These are phyloP conservation scores for Mycena rebaudengoi DNA, from an alignment of 768 basidiomycete species.

Conservation along the genomic window DNA sequence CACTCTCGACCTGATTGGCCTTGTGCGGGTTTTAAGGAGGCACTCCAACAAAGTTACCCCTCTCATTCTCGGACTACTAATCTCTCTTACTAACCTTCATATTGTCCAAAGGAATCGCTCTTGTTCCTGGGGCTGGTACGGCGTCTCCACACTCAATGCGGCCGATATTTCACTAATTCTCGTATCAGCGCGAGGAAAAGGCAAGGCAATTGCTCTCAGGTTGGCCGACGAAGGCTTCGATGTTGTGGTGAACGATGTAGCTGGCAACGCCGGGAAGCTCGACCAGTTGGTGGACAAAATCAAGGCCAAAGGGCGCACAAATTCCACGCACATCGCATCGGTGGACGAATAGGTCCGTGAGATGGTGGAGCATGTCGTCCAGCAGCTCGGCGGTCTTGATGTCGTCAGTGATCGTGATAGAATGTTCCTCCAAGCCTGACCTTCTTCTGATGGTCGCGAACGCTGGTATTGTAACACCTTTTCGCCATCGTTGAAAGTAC, in stretches of 20 bases:
- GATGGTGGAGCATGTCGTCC: constrained; percentile 32
- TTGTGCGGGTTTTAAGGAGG: no score
- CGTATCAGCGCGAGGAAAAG: no score
- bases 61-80: no score
- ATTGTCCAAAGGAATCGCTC: no score
- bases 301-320: not conserved
- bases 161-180: no score
- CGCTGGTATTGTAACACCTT: constrained; percentile 29
- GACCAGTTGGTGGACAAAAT: not conserved
- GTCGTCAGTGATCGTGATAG: constrained; percentile 30
- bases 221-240: no score
- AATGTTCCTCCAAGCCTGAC: not conserved
- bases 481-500: not conserved
- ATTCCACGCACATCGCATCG: not conserved
- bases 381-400: constrained; percentile 36
- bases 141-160: no score
- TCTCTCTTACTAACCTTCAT: no score
- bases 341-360: constrained; percentile 33
- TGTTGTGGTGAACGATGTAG: not conserved
- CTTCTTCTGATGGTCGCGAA: constrained; percentile 39
- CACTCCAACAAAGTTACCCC: no score
- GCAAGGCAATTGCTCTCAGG: no score
- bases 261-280: not conserved
- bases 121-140: no score
- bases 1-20: no score